Evolutionary conservation across 2,329 filamentous ascomycete species (phyloP), one percentile per base, ranked within the genome.

Genomic region (Xylariaceae sp.): DNA sequence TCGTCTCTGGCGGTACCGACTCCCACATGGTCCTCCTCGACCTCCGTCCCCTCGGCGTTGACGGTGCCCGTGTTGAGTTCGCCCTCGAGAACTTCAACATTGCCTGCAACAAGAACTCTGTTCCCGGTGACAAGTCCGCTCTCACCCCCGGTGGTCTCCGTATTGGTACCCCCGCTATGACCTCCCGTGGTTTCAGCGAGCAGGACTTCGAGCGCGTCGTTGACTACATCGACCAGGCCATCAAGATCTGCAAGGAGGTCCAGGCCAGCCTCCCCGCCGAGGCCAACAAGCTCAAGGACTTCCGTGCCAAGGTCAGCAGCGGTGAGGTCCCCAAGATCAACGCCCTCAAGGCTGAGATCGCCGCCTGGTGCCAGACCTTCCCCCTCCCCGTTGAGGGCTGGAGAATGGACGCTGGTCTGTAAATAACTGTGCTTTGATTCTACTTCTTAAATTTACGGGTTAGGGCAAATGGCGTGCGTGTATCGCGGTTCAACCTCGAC

Each of bases 211-310:
- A 90, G 79, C 86, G 89, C 68, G 92, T 99, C 64, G 92, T 88
- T 66, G 75, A 79, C 68, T 97, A 96, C 82, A 96, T 97, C 69
- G 90, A 96, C 75, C 82, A 87, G 72, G 84, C 86, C 75, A 89
- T 97, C 82, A 90, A 90, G 80, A 83, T 97, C 73, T 90, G 88
- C 83, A 91, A 92, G 84, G 87, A 92, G 73, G 82, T 96, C 70
- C 94, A 97, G 82, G 81, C 74, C 61, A 80, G 82, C 65, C 85
- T 97, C 23, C 93, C 94, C 75, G 97, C 97, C 86, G 89, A 94
- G 77, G 91, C 90, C 72, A 99, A 97, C 87, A 97, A 95, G 87
- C 90, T 96, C 76, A 97, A 97, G 87, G 94, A 99, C 82, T 97
- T 99, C 88, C 95, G 93, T 84, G 87, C 86, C 74, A 93, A 91